Conservation (phyloP, 805 yeast species). For the Candida boleticola region DNA sequence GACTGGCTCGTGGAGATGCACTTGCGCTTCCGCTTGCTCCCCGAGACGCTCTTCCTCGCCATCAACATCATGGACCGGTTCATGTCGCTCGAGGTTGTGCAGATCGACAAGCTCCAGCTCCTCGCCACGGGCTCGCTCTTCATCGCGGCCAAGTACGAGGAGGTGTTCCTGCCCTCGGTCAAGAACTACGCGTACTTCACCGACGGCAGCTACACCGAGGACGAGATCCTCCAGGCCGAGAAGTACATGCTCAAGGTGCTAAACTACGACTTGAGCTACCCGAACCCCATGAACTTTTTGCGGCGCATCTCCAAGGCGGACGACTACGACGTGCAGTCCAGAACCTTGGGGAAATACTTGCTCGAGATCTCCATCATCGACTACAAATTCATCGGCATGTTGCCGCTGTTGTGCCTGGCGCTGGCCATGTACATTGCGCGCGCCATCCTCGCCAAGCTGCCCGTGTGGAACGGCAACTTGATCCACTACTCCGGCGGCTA, state of each 20-base stretch:
- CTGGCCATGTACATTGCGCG: conserved; percentile 85
- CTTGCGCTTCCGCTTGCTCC: conserved; percentile 73
- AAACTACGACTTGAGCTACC: conserved; percentile 74
- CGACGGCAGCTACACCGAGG: conserved; percentile 79
- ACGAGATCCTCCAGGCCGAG: conserved; percentile 81
- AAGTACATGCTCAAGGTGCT: conserved; percentile 70
- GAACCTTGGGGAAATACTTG: conserved; percentile 83
- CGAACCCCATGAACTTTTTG: conserved; percentile 87
- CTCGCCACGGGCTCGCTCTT: conserved; percentile 83
- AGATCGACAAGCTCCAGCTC: conserved; percentile 76
- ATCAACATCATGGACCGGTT: conserved; percentile 86
- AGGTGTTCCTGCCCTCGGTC: conserved; percentile 83
- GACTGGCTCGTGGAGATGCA: conserved; percentile 95
- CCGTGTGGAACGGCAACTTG: conserved; percentile 81
- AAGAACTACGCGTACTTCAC: conserved; percentile 84
- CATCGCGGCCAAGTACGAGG: conserved; percentile 92
- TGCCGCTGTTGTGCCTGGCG: conserved; percentile 82
- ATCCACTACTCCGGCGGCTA: conserved; percentile 92
- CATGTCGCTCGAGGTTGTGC: conserved; percentile 70
- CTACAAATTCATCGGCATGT: conserved; percentile 65
- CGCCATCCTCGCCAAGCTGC: conserved; percentile 61
- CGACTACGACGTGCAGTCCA: conserved; percentile 77
- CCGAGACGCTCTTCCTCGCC: conserved; percentile 82
- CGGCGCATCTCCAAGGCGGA: conserved; percentile 89
- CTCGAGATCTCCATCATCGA: conserved; percentile 77